phyloP scores from a whole-genome alignment of 2,329 filamentous ascomycete genomes.

The Nothomitra cinnamomea region DNA sequence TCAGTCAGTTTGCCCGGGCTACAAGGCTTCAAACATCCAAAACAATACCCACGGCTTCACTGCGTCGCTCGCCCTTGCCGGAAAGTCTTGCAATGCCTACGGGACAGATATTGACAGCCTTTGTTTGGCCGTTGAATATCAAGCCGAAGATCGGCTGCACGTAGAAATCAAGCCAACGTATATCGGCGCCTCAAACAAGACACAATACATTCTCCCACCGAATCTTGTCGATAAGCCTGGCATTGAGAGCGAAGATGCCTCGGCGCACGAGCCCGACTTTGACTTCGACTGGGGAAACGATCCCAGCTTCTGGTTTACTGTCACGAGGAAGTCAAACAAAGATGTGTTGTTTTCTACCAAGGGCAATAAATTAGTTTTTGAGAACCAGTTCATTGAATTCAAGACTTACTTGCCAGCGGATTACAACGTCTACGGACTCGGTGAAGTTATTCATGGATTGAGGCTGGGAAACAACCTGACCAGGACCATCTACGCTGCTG shows the following conservation, averaged over 20 bases:
- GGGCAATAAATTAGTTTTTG: conserved; percentile 49
- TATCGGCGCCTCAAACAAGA: conserved; percentile 41
- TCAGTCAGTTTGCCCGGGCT: conserved; percentile 45
- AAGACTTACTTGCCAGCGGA: conserved; percentile 46
- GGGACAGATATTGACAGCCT: conserved; percentile 56
- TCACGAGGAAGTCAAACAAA: conserved; percentile 38
- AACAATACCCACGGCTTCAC: conserved; percentile 30
- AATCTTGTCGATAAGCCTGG: conserved; percentile 41
- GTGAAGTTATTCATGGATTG: conserved; percentile 54
- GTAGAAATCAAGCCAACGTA: conserved; percentile 53
- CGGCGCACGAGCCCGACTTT: conserved; percentile 29
- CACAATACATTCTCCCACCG: conserved; percentile 51
- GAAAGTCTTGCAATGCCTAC: conserved; percentile 51
- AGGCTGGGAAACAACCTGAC: conserved; percentile 58
- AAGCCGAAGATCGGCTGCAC: conserved; percentile 46
- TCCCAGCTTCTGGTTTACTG: conserved; percentile 38
- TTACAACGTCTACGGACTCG: conserved; percentile 61
- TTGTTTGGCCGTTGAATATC: conserved; percentile 49
- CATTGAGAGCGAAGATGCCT: conserved; percentile 20
- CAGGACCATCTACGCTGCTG: conserved; percentile 49
- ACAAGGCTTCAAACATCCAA: conserved; percentile 34
- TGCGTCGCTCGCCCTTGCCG: conserved; percentile 34
- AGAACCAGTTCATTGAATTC: conserved; percentile 66
- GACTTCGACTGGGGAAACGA: conserved; percentile 38
- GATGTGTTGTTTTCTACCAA: conserved; percentile 53